Base-by-base conservation (phyloP, 2,329 filamentous ascomycete genomes). In the Chrysoporthe puriensis region DNA sequence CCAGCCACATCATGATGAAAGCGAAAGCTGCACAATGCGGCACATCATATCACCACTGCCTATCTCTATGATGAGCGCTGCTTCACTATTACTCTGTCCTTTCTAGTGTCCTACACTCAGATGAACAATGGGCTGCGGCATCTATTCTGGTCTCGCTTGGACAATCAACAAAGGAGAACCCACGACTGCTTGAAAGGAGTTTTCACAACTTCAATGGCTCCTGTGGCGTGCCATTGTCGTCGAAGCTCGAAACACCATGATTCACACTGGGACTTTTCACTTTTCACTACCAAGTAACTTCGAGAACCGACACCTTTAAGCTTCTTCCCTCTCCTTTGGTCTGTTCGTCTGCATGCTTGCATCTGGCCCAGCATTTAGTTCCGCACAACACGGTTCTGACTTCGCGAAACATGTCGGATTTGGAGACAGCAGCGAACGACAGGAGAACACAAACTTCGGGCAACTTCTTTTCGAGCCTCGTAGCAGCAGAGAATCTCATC, bases 211-310 rank as follows among this genome's bases (percentile, higher is more conserved):
- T 52, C n/a, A 32, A 43, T 63, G 36, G 54, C 34, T 11, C 16
- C 48, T 43, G n/a, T 44, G 9, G 9, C 34, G 21, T 21, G 16
- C 50, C 21, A 62, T 65, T 68, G 66, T 64, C 40, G 3, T 40
- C 40, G 42, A 26, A 40, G 18, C 50, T 21, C 48, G 42, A 60
- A 65, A 36, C 57, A 62, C 50, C 57, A 58, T 62, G 62, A 48
- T 44, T 44, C 34, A 64, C 44, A 26, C 34, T 42, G 2, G 16
- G 26, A 26, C 18, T n/a, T 14, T 9, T 62, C 21, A 58, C 4
- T 43, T 16, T n/a, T 26, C 26, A 26, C 26, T 26, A 26, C 26
- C n/a, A n/a, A 64, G 26, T 54, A 16, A 46, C 61, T 34, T 43
- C 34, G n/a, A 63, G 42, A n/a, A 43, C 5, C n/a, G 36, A 26